Base-by-base conservation (phyloP, 768 basidiomycete genomes). In the Astraeus odoratus region DNA sequence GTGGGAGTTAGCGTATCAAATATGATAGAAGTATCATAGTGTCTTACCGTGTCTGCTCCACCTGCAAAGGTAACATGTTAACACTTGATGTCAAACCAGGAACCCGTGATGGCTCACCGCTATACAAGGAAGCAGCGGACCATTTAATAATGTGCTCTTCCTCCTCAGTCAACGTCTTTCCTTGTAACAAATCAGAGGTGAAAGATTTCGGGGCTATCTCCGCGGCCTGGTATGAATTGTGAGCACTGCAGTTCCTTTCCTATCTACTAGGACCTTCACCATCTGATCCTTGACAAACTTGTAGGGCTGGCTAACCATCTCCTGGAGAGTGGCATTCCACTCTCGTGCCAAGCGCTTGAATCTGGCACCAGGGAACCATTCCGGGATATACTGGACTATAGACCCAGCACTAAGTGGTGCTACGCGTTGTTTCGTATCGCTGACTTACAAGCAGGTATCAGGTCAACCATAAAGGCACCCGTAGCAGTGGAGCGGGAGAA, bases 121-220 rank as follows among this genome's bases (percentile, higher is more conserved):
- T 52, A 30, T 63, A 63, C 48, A 63, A 33, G 1, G 61, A 63
- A 42, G 61, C 63, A n/a, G 63, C 69, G 30, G 80, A 76, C 78
- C 82, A 83, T 58, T 81, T 85, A 47, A 86, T 67, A 49, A 72
- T 63, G 12, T 63, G 63, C 47, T 83, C 80, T 47, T 82, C 79
- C 47, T 81, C 76, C 3, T 64, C 59, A 38, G 63, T 73, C 24
- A 78, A 54, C 8, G 66, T 60, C 54, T 73, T 75, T 19, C 63
- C 69, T 51, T 83, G 73, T 22, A 85, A 69, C 45, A 80, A 58
- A 22, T 70, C 67, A 19, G 80, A 80, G 1, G 76, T 74, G 56
- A 80, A 83, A 6, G 81, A 85, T 13, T 51, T 42, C 3, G 63
- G 36, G 1, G 61, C 63, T 19, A 49, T 73, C n/a, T 82, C 81